phyloP scores from a whole-genome alignment of 2,329 filamentous ascomycete species.

The Phialemonium atrogriseum region DNA sequence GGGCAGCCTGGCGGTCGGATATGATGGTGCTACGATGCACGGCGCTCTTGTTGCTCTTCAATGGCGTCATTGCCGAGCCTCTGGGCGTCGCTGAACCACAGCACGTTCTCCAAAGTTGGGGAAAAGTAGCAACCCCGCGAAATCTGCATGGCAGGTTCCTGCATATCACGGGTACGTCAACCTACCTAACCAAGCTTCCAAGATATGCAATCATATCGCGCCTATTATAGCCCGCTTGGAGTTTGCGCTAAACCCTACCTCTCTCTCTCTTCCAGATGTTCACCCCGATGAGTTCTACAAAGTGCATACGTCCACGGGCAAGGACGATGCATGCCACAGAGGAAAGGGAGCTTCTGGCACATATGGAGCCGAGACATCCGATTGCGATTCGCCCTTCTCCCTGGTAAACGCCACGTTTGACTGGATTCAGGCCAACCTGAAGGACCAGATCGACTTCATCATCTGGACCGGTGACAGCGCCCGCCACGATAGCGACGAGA shows the following conservation, averaged over 20 bases:
- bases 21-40: constrained; percentile 15
- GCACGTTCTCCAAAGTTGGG: constrained; percentile 10
- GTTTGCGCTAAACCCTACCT: constrained; percentile 2
- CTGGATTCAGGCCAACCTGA: constrained; percentile 75
- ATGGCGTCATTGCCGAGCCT: constrained; percentile 20
- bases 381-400: constrained; percentile 76
- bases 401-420: constrained; percentile 83
- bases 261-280: constrained; percentile 54
- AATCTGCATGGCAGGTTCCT: constrained; percentile 68
- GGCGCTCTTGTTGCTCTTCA: constrained; percentile 21
- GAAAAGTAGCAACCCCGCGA: constrained; percentile 19
- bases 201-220: constrained; percentile 9
- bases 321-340: constrained; percentile 68
- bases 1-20: not conserved
- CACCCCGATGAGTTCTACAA: constrained; percentile 89
- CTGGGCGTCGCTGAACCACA: constrained; percentile 11
- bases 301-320: constrained; percentile 61
- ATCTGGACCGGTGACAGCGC: constrained; percentile 90
- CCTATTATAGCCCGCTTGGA: constrained; percentile 7
- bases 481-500: constrained; percentile 80
- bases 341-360: constrained; percentile 67
- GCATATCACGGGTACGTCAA: constrained; percentile 67
- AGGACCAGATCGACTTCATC: constrained; percentile 77
- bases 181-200: constrained; percentile 2
- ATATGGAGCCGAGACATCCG: constrained; percentile 78